These are phyloP conservation scores for Phanerodontia chrysosporium DNA, from an alignment of 768 basidiomycete species.

Conservation along the genomic window DNA sequence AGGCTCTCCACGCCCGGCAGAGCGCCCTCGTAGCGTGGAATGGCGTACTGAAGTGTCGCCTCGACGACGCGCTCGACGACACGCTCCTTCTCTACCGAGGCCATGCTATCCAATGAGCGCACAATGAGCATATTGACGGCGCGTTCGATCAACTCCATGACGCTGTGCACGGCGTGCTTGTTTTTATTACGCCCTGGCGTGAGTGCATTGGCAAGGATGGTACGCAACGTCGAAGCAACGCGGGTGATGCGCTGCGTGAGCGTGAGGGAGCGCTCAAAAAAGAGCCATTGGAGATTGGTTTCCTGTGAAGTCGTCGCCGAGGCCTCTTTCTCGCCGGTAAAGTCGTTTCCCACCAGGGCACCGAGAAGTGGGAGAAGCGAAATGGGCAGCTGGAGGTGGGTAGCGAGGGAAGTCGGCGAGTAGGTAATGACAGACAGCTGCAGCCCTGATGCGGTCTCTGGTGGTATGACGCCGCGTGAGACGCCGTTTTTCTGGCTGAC, in stretches of 20 bases:
- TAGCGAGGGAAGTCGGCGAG: conserved; percentile 55
- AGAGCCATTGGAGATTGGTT: conserved; percentile 49
- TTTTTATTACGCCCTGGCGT: conserved; percentile 13
- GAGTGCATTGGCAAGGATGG: conserved; percentile 47
- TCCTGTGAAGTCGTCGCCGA: conserved; percentile 38
- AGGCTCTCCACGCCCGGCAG: conserved; percentile 32
- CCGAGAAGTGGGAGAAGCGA: conserved; percentile 74
- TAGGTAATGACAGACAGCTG: conserved; percentile 53
- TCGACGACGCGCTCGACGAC: conserved; percentile 69
- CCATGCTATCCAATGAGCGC: conserved; percentile 40
- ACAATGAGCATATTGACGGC: conserved; percentile 60
- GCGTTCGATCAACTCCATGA: conserved; percentile 74
- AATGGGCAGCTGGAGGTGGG: conserved; percentile 61
- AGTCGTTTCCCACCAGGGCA: conserved; percentile 81
- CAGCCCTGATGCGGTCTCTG: conserved; percentile 27
- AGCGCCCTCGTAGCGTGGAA: conserved; percentile 52
- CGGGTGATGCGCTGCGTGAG: conserved; percentile 62
- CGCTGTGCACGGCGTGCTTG: conserved; percentile 56
- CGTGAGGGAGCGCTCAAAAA: conserved; percentile 62
- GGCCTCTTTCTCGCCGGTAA: conserved; percentile 38
- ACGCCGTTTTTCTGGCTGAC: conserved; percentile 4
- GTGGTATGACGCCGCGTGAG: conserved; percentile 47
- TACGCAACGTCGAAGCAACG: conserved; percentile 53
- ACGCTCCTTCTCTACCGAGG: conserved; percentile 58
- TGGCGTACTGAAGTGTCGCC: conserved; percentile 73